Conservation (phyloP, 805 yeast species). For the Pichia ethanolica region DNA sequence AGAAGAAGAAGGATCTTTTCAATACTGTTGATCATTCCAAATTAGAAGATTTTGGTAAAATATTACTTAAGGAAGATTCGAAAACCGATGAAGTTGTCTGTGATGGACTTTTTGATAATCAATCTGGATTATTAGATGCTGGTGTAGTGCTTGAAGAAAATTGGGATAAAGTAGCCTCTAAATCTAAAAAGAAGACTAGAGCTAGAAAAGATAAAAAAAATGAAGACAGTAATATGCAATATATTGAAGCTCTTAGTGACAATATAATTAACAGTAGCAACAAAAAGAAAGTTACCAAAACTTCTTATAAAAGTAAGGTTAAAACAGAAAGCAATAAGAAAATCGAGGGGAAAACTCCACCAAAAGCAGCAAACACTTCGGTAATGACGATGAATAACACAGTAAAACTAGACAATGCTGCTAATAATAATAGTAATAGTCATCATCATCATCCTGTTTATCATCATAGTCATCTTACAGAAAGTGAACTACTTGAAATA, state of each 20-base stretch:
- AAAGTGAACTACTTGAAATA: constrained; percentile 1
- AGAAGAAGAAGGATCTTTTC: constrained; percentile 16
- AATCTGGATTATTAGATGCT: constrained; percentile 18
- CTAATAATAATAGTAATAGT: too few species aligned
- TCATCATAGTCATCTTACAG: background rate
- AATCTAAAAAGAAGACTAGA: too few species aligned
- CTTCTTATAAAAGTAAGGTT: too few species aligned
- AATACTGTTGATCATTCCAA: constrained; percentile 12
- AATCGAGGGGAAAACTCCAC: too few species aligned
- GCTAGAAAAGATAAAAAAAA: background rate
- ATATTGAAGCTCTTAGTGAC: background rate
- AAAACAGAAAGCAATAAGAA: too few species aligned
- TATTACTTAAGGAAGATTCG: constrained; percentile 9
- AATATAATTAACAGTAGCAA: background rate
- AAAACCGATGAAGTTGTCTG: constrained; percentile 14
- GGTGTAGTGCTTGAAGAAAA: constrained; percentile 10
- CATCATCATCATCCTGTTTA: background rate
- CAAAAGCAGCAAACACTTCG: too few species aligned
- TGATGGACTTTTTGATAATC: constrained; percentile 12
- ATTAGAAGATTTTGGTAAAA: constrained; percentile 14
- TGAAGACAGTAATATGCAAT: background rate
- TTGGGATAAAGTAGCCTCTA: background rate
- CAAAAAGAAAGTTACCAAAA: too few species aligned
- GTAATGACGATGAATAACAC: too few species aligned
- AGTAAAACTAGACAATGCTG: too few species aligned